Evolutionary conservation across 1,139 yeast genomes (phyloP), one percentile per base, ranked within the genome.

Genomic region (Dujonia santamariae): DNA sequence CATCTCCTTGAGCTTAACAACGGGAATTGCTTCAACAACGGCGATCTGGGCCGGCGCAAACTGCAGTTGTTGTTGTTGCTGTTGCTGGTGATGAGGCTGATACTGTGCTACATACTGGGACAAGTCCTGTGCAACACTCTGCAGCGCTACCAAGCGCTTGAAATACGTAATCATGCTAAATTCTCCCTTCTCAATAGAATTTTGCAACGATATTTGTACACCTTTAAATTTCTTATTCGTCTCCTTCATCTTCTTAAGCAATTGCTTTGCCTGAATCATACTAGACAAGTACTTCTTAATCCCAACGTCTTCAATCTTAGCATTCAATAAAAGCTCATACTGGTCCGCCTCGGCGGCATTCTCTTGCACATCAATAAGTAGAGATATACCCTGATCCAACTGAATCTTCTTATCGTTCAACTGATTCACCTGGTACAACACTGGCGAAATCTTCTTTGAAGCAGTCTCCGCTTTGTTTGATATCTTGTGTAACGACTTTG

Each of bases 401-500:
- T 80, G 83, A 28, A 63, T 54, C 47, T 80, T 80, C 43, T 76
- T 71, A 1, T 67, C 56, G 19, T 75, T 75, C 36, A 85, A 58
- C 38, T 67, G 64, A 40, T 75, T 76, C 30, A 86, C 85, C 38
- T 78, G 77, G 13, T 72, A 67, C 28, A 86, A 66, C 29, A 87
- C 78, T 0, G 97, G 97, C 36, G 76, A 72, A 47, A 87, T 78
- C 20, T 81, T 71, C 28, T 64, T 57, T 43, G 82, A 79, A 0
- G 95, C 86, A 24, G 73, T 72, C 27, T 70, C 59, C 3, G 95
- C 75, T 33, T 78, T 76, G 21, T 56, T 56, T 3, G 85, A 72
- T 30, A 88, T 74, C 32, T 63, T 67, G 30, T 58, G 60, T 25
- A 88, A 61, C 1, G 87, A 78, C 25, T 63, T 56, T 13, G 78